Evolutionary conservation across 2,329 filamentous ascomycete species (phyloP), one percentile per base, ranked within the genome.

Genomic region (Sporothrix pallida): DNA sequence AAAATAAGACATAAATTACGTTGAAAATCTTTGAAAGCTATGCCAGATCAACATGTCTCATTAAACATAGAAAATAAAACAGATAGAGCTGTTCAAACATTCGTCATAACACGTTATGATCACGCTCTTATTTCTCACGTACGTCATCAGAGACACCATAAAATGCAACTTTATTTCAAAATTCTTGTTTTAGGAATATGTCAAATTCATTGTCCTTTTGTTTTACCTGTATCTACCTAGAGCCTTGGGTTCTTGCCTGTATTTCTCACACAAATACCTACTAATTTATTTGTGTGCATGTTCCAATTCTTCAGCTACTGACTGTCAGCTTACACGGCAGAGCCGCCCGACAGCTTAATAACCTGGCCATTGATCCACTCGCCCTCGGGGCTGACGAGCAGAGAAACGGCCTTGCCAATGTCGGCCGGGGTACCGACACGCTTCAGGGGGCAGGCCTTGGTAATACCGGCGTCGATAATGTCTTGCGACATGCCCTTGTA

Each of bases 351-450:
- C 75, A 83, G 77, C 79, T 82, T 83, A 79, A 83, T 81, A 68
- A 83, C 78, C 73, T 83, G 81, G 76, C 81, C 89, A 79, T 90
- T 91, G 79, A 91, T 88, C 89, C 89, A 91, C 81, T 90, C 88
- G 73, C 87, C 87, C 78, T 89, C 89, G 7, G 86, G 83, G 76
- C 86, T 87, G 76, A 87, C 84, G 58, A 90, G 80, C 77, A 87
- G 84, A 74, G 85, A 85, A 71, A 90, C 87, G 48, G 86, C 87
- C 75, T 87, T 85, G 69, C 87, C 88, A 77, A 90, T 86, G 76
- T 91, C 88, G 69, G 85, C 83, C 4, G 89, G 88, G 67, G 85
- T 83, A 75, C 87, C 89, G 74, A 89, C 87, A 72, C 89, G 84
- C 78, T 87, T 85, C 62, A 90, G 83, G n/a, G 89, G 88, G 80